Conservation (phyloP, 371 early-diverging fungal species). For the Amoeboaphelidium protococcarum region DNA sequence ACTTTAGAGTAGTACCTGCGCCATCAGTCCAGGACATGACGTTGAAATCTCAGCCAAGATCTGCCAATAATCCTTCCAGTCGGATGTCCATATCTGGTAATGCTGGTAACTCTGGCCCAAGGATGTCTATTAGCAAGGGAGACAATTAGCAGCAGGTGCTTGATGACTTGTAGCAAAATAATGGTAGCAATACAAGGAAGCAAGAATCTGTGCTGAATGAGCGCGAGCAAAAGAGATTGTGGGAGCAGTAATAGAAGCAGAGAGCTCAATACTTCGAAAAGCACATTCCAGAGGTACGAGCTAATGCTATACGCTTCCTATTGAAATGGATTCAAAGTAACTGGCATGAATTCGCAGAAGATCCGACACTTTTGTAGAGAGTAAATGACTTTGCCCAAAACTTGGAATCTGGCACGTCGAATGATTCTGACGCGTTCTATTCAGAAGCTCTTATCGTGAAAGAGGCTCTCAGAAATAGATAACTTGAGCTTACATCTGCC, state of each 20-base stretch:
- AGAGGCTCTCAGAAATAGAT: neutral
- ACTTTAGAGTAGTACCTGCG: neutral
- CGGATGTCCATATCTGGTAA: too few species aligned
- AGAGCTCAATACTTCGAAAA: conserved; percentile 7
- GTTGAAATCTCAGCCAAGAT: too few species aligned
- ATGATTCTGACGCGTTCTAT: neutral
- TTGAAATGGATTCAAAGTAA: conserved; percentile 19
- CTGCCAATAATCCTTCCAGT: too few species aligned
- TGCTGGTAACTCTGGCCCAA: too few species aligned
- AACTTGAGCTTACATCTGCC: neutral
- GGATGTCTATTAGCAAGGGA: too few species aligned
- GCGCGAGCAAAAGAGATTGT: neutral
- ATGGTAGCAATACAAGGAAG: too few species aligned
- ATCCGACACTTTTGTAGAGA: conserved; percentile 7
- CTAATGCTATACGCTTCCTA: conserved; percentile 11
- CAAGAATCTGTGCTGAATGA: too few species aligned
- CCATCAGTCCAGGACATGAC: neutral
- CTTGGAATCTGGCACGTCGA: neutral
- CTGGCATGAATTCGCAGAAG: conserved; percentile 20
- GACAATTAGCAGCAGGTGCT: too few species aligned
- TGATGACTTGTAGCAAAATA: too few species aligned
- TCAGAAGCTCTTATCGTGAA: neutral
- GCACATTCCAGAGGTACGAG: conserved; percentile 12
- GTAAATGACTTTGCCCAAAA: conserved; percentile 13
- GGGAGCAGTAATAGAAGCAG: neutral